Percentiles rank a stretch among this genome's conserved stretches.
These are phyloP conservation scores for Termitomyces sp. DNA, from an alignment of 768 basidiomycete genomes.

Conservation along the genomic window DNA sequence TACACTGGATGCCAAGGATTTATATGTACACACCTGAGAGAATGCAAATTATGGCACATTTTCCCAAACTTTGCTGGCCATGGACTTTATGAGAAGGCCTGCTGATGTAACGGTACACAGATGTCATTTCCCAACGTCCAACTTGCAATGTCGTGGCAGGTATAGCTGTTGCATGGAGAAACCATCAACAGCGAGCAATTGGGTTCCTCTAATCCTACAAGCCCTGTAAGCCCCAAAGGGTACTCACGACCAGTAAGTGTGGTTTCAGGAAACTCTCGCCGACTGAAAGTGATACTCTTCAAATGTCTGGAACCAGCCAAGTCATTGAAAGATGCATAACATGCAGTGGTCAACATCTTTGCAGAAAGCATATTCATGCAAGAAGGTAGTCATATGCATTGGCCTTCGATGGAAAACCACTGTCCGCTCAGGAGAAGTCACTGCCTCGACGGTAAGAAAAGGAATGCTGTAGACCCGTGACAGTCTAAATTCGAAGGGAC, in stretches of 20 bases:
- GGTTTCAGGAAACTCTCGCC: too few relatives aligned
- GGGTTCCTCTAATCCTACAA: not conserved
- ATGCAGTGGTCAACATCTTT: not conserved
- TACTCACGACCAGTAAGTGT: too few relatives aligned
- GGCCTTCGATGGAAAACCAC: not conserved
- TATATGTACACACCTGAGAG: conserved; percentile 13
- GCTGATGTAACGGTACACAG: conserved; percentile 14
- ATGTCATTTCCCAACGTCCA: conserved; percentile 5
- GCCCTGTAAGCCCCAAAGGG: too few relatives aligned
- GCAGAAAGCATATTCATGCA: conserved; percentile 25
- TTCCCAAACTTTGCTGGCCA: conserved; percentile 6
- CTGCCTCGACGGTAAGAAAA: not conserved
- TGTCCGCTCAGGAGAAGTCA: not conserved
- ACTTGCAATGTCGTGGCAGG: conserved; percentile 18
- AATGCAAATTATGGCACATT: conserved; percentile 14
- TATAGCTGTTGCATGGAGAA: conserved; percentile 31
- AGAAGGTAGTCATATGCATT: not conserved
- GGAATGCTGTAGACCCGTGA: not conserved
- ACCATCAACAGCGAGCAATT: conserved; percentile 16
- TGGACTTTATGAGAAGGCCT: conserved; percentile 8
- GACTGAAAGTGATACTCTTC: too few relatives aligned
- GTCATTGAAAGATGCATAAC: conserved; percentile 17
- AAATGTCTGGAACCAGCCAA: too few relatives aligned
- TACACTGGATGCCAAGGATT: too few relatives aligned
- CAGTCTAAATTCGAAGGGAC: not conserved